Evolutionary conservation across 192 early-diverging fungal genomes (phyloP), one percentile per base, ranked within the genome.

Genomic region (Coemansia sp.): DNA sequence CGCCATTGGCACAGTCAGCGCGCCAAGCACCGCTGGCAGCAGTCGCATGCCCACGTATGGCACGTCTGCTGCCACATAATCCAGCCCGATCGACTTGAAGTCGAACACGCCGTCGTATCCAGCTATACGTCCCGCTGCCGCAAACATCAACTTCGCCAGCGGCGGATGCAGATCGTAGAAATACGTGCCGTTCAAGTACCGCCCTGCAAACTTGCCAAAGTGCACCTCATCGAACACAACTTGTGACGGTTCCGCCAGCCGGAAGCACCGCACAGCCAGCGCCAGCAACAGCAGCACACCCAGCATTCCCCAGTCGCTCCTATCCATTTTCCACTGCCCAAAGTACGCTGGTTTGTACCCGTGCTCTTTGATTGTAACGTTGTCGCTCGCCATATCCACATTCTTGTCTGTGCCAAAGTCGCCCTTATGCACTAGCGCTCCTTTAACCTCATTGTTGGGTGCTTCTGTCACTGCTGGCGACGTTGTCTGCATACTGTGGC

Each of bases 131-230:
- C 92, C 94, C 0, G 87, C 87, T 16, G 77, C 76, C 3, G 94
- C 93, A 50, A 96, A 87, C 76, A 98, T 70, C 82, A 98, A 76
- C 62, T 96, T 97, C 53, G 93, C 96, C 23, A 98, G 83, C 16
- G 95, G 95, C 28, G 96, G 96, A 71, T 98, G 95, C 7, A 98
- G 89, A 71, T 98, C 96, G 76, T 94, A 95, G 67, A 90, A 98
- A 65, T 91, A 98, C 3, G 87, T 88, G 19, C 90, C 82, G 53
- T 87, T 88, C 49, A 97, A 76, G 66, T 98, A 98, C 76, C 86
- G 85, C 23, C 87, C 87, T 48, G 95, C 95, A 71, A 96, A 99
- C 58, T 96, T 96, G 60, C 97, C 97, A 83, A 99, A 97, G 65
- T 99, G 97, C 25, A 99, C 97, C 69, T 99, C 97, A 76, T 99